Base-by-base conservation (phyloP, 2,329 filamentous ascomycete species). In the Beauveria asiatica region DNA sequence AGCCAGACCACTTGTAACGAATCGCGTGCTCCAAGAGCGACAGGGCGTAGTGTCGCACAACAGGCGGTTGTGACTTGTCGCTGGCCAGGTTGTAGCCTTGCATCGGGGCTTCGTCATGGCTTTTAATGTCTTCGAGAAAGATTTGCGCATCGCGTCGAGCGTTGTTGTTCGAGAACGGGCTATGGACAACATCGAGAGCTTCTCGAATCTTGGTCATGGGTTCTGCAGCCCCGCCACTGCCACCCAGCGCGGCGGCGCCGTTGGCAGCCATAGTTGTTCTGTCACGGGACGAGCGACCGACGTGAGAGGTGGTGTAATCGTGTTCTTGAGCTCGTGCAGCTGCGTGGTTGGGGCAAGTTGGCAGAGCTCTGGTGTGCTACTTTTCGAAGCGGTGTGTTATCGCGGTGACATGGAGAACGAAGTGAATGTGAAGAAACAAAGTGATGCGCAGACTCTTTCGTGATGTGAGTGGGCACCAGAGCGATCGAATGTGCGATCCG, bases 41-140 rank as follows among this genome's bases (percentile, higher is more conserved):
- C 37, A 99, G 82, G 61, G 92, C 94, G 73, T 95, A 99, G 75
- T 97, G 92, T 67, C 94, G 88, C 60, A 97, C 89, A 59, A 94
- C 83, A 45, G 90, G 84, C 58, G 89, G 83, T 70, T 95, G 90
- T 42, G 81, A 78, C 68, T 80, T 82, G 73, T 94, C 87, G 65
- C 84, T 84, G 49, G 92, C 92, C 62, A 99, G 83, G 25, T 83
- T 82, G 74, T 90, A 96, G 65, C 94, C 94, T 75, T 94, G 87
- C 53, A 88, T 85, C 2, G 92, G 90, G 5, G 93, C 92, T 68
- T 92, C 86, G 61, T 84, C 79, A 67, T 88, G 83, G 51, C 84
- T 81, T 76, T 97, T 97, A 68, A 96, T 83, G 23, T 87, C 78
- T 71, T 99, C 94, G 65, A 99, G 87, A 70, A 91, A 96, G 42